Base-by-base conservation (phyloP, 2,329 filamentous ascomycete genomes). In the Aspergillus hiratsukae region DNA sequence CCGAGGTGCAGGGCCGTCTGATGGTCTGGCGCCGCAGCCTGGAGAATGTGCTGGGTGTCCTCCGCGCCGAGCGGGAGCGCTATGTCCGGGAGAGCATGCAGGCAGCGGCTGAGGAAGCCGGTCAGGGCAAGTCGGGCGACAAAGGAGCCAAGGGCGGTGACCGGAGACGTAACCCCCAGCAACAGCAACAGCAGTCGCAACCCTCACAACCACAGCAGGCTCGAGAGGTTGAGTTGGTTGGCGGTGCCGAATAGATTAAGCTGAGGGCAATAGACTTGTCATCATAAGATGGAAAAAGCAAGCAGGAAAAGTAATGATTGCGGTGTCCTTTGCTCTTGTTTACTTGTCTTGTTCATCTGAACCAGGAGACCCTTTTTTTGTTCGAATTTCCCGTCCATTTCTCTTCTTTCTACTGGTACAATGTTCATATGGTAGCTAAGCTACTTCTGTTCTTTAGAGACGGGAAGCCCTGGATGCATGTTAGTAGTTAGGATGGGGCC, bases 1-100 rank as follows among this genome's bases (percentile, higher is more conserved):
- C 89, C 66, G 93, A 99, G 80, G 88, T 99, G 53, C 89, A 91
- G 59, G 90, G 89, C 61, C 84, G 93, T 60, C 80, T 99, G 68
- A 92, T 96, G 77, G 89, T 91, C 74, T 97, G 93, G 93, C 87
- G 89, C 75, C 82, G 85, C 66, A 93, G 90, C 66, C 80, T 97
- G 67, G 83, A 85, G 70, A 86, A 85, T 64, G 91, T 99, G 19
- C 80, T 95, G 65, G 80, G 81, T 55, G 90, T 94, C 48, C 83
- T 97, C 64, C 85, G 87, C 69, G 81, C 84, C 72, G 90, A 96
- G 80, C 88, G 95, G 81, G 82, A 87, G 76, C 87, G 89, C 67
- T 92, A 88, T 64, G 82, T 88, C 66, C 79, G 85, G 53, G 91
- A 95, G 56, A 66, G 71, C n/a, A 64, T 71, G 51, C 80, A 87